Evolutionary conservation across 371 early-diverging fungal genomes (phyloP), one percentile per base, ranked within the genome.

Genomic region (Modicella reniformis): DNA sequence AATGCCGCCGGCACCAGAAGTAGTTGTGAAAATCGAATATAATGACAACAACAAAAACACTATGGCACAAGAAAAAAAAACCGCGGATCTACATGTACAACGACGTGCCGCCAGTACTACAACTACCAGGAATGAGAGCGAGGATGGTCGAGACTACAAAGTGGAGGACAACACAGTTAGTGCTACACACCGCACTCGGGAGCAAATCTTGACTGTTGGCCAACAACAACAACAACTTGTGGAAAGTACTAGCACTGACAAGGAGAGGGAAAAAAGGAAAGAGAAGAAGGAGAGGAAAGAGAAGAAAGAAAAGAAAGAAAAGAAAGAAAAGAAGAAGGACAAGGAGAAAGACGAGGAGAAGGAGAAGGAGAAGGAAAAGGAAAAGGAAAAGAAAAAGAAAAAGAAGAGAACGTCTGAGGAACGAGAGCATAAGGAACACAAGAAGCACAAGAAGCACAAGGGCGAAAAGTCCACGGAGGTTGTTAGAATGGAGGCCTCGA

Each of bases 311-410:
- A 63, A 53, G 54, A 54, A 63, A 29, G 25, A 50, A 8, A 25
- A 50, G 50, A 5, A 28, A 6, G 28, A 49, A 21, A 32, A 48
- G 23, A 28, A 49, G 48, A 48, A 44, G 19, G 48, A 25, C 2
- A 54, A 47, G 44, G 53, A 21, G 17, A 26, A 40, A 13, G 41
- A 47, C 17, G 28, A 58, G 23, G 29, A 41, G 2, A 44, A 58
- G 29, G 29, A 47, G 12, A 29, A 30, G 28, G 17, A 30, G 19
- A 41, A 15, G 30, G 48, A 49, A 15, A n/a, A 48, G 9, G 30
- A 44, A 1, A 63, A 54, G 28, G 30, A 30, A n/a, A 37, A 63
- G 19, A 44, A 54, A 10, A 60, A 67, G 59, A 23, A 60, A 21
- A 34, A 32, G 9, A 47, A 64, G 41, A 28, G 57, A 32, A 34